These are phyloP conservation scores for Colletotrichum gloeosporioides DNA, from an alignment of 2,329 filamentous ascomycete species.

Conservation along the genomic window DNA sequence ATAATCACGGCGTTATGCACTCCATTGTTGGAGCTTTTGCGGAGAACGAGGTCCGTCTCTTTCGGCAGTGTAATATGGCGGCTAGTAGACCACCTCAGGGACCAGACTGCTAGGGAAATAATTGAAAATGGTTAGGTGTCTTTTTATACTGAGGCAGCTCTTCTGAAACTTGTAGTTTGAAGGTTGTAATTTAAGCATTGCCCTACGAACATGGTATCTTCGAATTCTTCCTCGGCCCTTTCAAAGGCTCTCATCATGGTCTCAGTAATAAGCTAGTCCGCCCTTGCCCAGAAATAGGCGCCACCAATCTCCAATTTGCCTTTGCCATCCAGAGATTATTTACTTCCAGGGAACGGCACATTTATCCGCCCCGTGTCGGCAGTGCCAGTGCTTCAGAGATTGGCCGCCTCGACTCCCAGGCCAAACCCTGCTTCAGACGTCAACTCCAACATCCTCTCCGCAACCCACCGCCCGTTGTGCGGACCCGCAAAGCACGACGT, in stretches of 20 bases:
- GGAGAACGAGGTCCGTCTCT: background rate
- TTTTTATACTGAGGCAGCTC: background rate
- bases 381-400: background rate
- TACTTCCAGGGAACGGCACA: background rate
- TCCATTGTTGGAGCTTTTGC: background rate
- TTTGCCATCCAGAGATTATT: background rate
- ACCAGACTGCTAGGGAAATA: background rate
- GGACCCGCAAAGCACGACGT: constrained; percentile 8
- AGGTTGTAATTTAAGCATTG: background rate
- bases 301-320: background rate
- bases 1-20: background rate
- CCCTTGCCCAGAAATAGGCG: background rate
- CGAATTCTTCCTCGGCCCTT: background rate
- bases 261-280: background rate
- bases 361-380: background rate
- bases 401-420: background rate
- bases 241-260: background rate
- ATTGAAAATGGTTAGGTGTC: too few species aligned
- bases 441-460: constrained; percentile 7
- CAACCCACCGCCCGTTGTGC: background rate
- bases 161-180: background rate
- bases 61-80: background rate
- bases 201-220: background rate
- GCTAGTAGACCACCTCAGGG: background rate
- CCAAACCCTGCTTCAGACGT: constrained; percentile 10